Conservation (phyloP, 352 stramenopile species). For the Globisporangium spiculum region DNA sequence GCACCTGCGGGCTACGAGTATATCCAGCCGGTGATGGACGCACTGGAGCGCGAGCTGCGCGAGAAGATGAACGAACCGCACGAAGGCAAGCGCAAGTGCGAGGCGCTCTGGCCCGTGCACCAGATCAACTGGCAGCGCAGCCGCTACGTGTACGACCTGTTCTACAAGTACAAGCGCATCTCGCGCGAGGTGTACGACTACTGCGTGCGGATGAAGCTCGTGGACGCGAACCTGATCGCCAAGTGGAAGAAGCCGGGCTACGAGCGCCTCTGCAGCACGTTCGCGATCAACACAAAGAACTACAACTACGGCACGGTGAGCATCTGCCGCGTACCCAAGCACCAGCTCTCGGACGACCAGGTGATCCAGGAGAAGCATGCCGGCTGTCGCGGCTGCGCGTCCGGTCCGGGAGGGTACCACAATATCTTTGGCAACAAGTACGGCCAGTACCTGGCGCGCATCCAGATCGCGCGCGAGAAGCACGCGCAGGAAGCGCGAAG, state of each 20-base stretch:
- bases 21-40: constrained; percentile 94
- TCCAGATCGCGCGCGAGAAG: constrained; percentile 93
- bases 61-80: constrained; percentile 98
- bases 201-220: constrained; percentile 92
- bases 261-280: constrained; percentile 97
- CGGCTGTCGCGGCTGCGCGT: constrained; percentile 96
- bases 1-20: constrained; percentile 93
- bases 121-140: constrained; percentile 99
- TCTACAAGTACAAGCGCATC: constrained; percentile 97
- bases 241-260: constrained; percentile 99
- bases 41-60: constrained; percentile 95
- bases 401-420: constrained; percentile 86
- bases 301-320: constrained; percentile 99
- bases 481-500: constrained; percentile 26
- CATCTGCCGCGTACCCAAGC: constrained; percentile 96
- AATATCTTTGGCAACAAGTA: constrained; percentile 99
- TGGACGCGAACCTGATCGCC: constrained; percentile 96
- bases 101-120: constrained; percentile 98
- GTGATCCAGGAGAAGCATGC: constrained; percentile 92
- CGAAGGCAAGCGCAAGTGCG: constrained; percentile 96
- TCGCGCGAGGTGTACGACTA: constrained; percentile 97
- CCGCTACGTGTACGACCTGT: constrained; percentile 99
- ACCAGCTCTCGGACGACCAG: constrained; percentile 90
- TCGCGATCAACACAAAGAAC: constrained; percentile 98
- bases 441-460: constrained; percentile 95